Evolutionary conservation across 164 flowering plant genomes (phyloP), one percentile per base, ranked within the genome.

Genomic region (Liquidambar formosana): DNA sequence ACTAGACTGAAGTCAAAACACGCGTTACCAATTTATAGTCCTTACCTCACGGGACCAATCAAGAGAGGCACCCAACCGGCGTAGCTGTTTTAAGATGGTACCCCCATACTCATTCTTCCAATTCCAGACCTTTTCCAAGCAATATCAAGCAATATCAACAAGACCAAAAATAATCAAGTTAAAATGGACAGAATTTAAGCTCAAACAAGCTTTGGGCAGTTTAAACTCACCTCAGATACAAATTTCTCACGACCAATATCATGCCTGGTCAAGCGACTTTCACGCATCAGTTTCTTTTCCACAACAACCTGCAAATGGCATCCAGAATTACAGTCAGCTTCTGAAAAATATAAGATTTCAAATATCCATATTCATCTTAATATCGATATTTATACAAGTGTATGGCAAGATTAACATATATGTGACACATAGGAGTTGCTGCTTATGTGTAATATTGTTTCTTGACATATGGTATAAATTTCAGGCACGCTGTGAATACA

Each of bases 11-110:
- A 45, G 18, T 23, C 48, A 57, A 51, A 48, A 5, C 10, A 48
- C 18, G 54, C 18, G 12, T 25, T 57, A 11, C 12, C 33, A 57
- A 57, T 25, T 23, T 11, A 16, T 48, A 68, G 57, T 59, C 10
- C 68, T 68, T 73, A 96, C 98, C 95, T 96, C 96, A 57, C 98
- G 98, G 5, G 99, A 86, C 99, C 99, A 96, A 76, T 96, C 99
- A 71, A 93, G 90, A 75, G 99, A 90, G n/a, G 91, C 91, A 71
- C 97, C 99, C 61, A 96, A 66, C 15, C 97, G 82, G 3, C 98
- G 88, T 57, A 76, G 84, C 76, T 93, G 99, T 71, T 77, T 76
- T 61, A 96, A 74, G 58, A 96, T 96, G 26, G 89, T 88, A 52
- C 96, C 89, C 45, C 98, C 99, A 78, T 90, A 81, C 71, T 90